A percentile compares a stretch with the other conserved stretches of the same genome.
phyloP scores from a whole-genome alignment of 805 yeast genomes.

The Metschnikowia drakensbergensis region DNA sequence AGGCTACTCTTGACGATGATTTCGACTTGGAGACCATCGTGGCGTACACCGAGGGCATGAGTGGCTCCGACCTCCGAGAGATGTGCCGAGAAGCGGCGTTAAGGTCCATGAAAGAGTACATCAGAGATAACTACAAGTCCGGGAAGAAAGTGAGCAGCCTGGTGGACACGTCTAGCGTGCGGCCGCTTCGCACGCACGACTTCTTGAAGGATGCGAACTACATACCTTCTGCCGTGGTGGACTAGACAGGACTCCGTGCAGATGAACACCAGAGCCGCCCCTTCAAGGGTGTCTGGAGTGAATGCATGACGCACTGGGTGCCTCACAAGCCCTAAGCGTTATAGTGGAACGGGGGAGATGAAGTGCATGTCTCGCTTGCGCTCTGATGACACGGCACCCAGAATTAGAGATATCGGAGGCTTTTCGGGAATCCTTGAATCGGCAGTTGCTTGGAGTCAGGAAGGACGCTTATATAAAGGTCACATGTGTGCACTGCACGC shows the following conservation, averaged over 20 bases:
- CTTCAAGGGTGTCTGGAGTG: no score
- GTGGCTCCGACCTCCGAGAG: constrained; percentile 92
- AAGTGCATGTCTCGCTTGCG: no score
- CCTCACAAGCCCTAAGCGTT: no score
- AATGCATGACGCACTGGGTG: no score
- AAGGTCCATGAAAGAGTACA: constrained; percentile 82
- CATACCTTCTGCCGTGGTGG: constrained; percentile 14
- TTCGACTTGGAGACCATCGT: constrained; percentile 65
- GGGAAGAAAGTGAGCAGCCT: constrained; percentile 19
- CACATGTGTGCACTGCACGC: background rate
- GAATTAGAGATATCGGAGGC: no score
- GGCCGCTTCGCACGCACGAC: constrained; percentile 64
- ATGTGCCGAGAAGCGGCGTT: constrained; percentile 91
- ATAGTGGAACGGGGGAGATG: no score
- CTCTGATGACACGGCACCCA: no score
- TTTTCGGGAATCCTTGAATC: no score
- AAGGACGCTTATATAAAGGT: background rate
- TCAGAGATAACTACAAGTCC: constrained; percentile 53
- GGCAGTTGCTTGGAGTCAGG: no score
- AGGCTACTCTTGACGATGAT: constrained; percentile 54
- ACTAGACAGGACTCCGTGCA: constrained; percentile 1
- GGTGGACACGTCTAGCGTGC: constrained; percentile 41
- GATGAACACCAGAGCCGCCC: background rate
- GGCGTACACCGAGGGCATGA: constrained; percentile 57
- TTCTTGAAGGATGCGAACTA: constrained; percentile 41